These are phyloP conservation scores for Rubroboletus pulcherrimus DNA, from an alignment of 768 basidiomycete genomes.

Conservation along the genomic window DNA sequence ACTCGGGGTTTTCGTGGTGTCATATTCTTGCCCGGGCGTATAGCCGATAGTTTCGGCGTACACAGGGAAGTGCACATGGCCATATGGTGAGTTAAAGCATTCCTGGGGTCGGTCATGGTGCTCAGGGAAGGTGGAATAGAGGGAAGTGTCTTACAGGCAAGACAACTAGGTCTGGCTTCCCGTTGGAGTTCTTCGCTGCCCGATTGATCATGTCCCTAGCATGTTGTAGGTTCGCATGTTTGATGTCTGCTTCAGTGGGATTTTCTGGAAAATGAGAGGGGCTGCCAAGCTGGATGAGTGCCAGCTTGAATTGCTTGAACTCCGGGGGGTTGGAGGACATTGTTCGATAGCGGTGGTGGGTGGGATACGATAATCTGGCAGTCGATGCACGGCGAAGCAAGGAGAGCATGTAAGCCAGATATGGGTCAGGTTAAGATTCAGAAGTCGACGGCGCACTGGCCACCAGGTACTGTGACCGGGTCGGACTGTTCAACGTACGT, in stretches of 20 bases:
- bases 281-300: constrained; percentile 85
- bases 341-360: constrained; percentile 4
- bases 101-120: constrained; percentile 44
- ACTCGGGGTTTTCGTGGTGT: constrained; percentile 52
- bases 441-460: background rate
- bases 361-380: background rate
- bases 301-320: constrained; percentile 77
- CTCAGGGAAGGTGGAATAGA: background rate
- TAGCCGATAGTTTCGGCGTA: constrained; percentile 80
- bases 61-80: constrained; percentile 71
- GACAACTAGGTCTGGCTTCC: constrained; percentile 76
- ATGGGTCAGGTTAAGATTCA: background rate
- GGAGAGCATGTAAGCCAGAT: constrained; percentile 12
- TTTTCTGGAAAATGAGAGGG: constrained; percentile 41
- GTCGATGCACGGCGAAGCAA: constrained; percentile 10
- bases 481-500: background rate
- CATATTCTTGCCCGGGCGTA: constrained; percentile 53
- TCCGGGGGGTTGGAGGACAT: constrained; percentile 33
- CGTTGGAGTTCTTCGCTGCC: constrained; percentile 45
- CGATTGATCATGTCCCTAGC: constrained; percentile 76
- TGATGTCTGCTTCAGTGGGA: constrained; percentile 38
- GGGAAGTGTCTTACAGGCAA: constrained; percentile 57
- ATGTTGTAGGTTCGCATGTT: constrained; percentile 75
- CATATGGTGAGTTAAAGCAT: constrained; percentile 88
- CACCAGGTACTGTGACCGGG: background rate